phyloP scores from a whole-genome alignment of 768 basidiomycete species.

The Boletus rex-veris region DNA sequence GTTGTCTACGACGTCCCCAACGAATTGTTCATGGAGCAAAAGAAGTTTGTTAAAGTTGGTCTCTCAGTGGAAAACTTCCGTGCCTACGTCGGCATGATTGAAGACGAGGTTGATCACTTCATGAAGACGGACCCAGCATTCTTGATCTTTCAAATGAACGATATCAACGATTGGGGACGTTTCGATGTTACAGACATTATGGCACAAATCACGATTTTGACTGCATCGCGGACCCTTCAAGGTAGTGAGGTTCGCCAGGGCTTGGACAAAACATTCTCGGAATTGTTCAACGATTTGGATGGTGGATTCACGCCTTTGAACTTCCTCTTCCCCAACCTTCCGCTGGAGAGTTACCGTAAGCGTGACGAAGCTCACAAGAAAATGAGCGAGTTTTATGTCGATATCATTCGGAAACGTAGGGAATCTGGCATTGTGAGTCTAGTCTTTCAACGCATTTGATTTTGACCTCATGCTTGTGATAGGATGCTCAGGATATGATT shows the following conservation, averaged over 20 bases:
- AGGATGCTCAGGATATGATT: conserved; percentile 90
- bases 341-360: conserved; percentile 83
- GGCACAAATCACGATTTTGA: conserved; percentile 90
- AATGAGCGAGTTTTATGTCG: conserved; percentile 91
- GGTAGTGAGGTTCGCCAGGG: conserved; percentile 81
- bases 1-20: conserved; percentile 98
- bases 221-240: conserved; percentile 90
- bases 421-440: conserved; percentile 41
- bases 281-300: conserved; percentile 84
- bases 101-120: conserved; percentile 71
- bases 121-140: conserved; percentile 65
- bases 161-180: conserved; percentile 72
- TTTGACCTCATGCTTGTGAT: conserved; percentile 18
- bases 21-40: conserved; percentile 97
- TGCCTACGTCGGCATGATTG: conserved; percentile 77
- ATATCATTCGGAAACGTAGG: conserved; percentile 75
- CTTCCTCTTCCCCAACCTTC: conserved; percentile 92
- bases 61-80: conserved; percentile 90
- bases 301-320: conserved; percentile 96
- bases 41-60: conserved; percentile 96
- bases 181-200: conserved; percentile 73
- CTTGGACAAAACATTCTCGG: conserved; percentile 81
- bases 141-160: conserved; percentile 55
- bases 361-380: conserved; percentile 88
- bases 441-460: not conserved